Evolutionary conservation across 2,329 filamentous ascomycete species (phyloP), one percentile per base, ranked within the genome.

Genomic region (Hypoxylon sp.): DNA sequence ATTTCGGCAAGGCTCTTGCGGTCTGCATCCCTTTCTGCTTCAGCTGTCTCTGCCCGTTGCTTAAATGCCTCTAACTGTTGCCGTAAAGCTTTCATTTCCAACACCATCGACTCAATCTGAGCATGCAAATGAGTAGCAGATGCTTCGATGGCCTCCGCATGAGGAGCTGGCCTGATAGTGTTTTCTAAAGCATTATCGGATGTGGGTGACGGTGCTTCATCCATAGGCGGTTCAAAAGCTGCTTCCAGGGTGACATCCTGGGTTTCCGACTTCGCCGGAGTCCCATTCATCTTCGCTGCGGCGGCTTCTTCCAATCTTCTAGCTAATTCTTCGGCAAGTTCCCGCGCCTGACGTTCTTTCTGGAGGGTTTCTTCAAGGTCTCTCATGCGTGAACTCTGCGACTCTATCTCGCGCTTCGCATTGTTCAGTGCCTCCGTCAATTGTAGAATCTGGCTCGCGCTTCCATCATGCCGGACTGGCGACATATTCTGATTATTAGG

Each of bases 351-450:
- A 25, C 93, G 88, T 79, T 99, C 96, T 75, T 91, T 90, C 53
- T 86, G 88, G 46, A 98, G 83, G 80, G 93, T 85, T 63, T 89
- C 86, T 77, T 98, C 95, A 11, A 98, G 82, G 73, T 94, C 91
- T 72, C 90, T 91, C 78, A 98, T 90, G 30, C 92, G 90, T 45
- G 89, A 86, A 55, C 89, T 90, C 77, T 98, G 94, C n/a, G 85
- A 87, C 74, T 97, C 94, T 45, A 98, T 89, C 76, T 98, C 94
- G 73, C 91, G 91, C 81, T 93, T 97, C 9, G 94, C 92, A 64
- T 88, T 89, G 59, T 91, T 92, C 46, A 99, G 83, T 19, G 93
- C 93, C 74, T 98, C 94, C 5, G 94, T 93, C 13, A 99, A 84
- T 17, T 93, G 90, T 4, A 95, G 82, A 60, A 98, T 93, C 75